phyloP scores from a whole-genome alignment of 805 yeast genomes.

The Metschnikowia chrysomelidarum region DNA sequence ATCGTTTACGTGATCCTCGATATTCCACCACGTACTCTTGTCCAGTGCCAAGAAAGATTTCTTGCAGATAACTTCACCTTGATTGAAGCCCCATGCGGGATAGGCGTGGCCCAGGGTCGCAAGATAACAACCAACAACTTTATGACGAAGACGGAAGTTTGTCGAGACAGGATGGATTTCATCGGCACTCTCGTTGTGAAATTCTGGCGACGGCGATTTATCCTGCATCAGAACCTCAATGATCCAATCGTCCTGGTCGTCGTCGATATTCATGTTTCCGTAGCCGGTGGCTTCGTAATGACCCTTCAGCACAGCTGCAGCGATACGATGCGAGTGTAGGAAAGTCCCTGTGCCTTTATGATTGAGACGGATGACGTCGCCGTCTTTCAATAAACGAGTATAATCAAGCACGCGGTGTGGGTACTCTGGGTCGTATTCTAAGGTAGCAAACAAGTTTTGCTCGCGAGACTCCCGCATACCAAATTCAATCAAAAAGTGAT shows the following conservation, averaged over 20 bases:
- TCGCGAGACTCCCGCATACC: constrained; percentile 42
- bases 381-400: constrained; percentile 46
- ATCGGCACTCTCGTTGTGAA: constrained; percentile 44
- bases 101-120: constrained; percentile 68
- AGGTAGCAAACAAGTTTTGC: constrained; percentile 30
- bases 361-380: constrained; percentile 65
- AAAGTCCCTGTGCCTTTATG: constrained; percentile 73
- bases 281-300: constrained; percentile 87
- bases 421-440: constrained; percentile 22
- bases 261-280: constrained; percentile 71
- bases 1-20: constrained; percentile 65
- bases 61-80: constrained; percentile 76
- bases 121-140: constrained; percentile 66
- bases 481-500: constrained; percentile 21
- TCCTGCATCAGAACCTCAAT: constrained; percentile 74
- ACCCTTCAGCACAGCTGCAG: constrained; percentile 67
- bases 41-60: constrained; percentile 50
- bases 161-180: constrained; percentile 75
- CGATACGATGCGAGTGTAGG: constrained; percentile 77
- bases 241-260: constrained; percentile 85
- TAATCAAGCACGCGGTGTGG: constrained; percentile 22
- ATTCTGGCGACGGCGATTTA: constrained; percentile 38
- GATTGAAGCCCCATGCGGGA: constrained; percentile 85
- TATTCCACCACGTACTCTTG: constrained; percentile 76
- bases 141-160: constrained; percentile 64